Conservation (phyloP, 768 basidiomycete genomes). For the Sporobolomyces roseus region DNA sequence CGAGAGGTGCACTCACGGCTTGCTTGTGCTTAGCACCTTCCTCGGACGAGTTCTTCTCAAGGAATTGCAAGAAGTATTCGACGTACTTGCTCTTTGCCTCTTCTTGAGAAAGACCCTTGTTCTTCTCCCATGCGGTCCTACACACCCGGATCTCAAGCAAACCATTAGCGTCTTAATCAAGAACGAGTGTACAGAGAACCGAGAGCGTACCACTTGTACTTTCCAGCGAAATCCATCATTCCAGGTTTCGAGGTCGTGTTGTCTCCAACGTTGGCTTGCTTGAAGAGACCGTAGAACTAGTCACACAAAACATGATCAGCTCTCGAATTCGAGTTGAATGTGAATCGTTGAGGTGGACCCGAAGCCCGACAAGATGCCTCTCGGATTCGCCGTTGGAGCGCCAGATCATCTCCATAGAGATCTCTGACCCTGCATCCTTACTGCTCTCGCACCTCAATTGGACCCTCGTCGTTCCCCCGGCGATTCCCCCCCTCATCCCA, state of each 20-base stretch:
- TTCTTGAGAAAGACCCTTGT: slow-evolving; percentile 69
- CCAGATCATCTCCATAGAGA: too few relatives aligned
- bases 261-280: slow-evolving; percentile 65
- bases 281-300: slow-evolving; percentile 90
- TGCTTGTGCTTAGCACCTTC: slow-evolving; percentile 59
- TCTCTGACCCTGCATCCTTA: too few relatives aligned
- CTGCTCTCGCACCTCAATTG: too few relatives aligned
- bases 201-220: slow-evolving; percentile 74
- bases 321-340: too few relatives aligned
- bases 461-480: too few relatives aligned
- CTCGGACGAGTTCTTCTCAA: slow-evolving; percentile 56
- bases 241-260: slow-evolving; percentile 51
- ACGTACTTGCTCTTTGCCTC: slow-evolving; percentile 72
- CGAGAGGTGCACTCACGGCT: slow-evolving; percentile 51
- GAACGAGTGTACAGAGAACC: slow-evolving; percentile 34
- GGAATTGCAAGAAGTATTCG: slow-evolving; percentile 63
- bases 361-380: too few relatives aligned
- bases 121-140: slow-evolving; percentile 80
- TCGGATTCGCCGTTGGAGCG: too few relatives aligned
- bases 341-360: too few relatives aligned
- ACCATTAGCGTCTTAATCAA: not conserved
- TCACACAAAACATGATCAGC: not conserved
- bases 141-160: not conserved
- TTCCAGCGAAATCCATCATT: slow-evolving; percentile 77
- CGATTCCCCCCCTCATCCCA: too few relatives aligned